These are phyloP conservation scores for Trametes pubescens DNA, from an alignment of 1,284 basidiomycete genomes.

Conservation along the genomic window DNA sequence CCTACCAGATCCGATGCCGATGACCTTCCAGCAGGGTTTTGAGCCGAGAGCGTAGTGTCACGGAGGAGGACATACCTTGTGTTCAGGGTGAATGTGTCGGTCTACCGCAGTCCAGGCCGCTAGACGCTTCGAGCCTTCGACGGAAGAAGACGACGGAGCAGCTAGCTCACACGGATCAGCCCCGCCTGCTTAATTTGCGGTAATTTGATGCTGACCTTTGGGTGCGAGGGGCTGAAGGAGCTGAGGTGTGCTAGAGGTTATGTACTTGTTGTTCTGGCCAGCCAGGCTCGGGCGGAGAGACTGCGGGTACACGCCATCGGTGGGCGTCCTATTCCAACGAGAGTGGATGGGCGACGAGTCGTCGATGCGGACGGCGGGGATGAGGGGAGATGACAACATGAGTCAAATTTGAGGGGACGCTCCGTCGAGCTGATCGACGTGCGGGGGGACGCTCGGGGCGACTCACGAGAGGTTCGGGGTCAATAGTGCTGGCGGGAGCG, in stretches of 20 bases:
- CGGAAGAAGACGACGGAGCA: conserved; percentile 45
- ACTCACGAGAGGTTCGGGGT: conserved; percentile 42
- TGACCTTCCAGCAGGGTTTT: conserved; percentile 60
- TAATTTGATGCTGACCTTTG: conserved; percentile 27
- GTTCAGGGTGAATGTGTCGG: conserved; percentile 82
- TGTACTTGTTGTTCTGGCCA: conserved; percentile 29
- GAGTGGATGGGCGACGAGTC: conserved; percentile 11
- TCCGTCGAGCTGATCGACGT: conserved; percentile 9
- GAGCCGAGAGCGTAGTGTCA: conserved; percentile 1
- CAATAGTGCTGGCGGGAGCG: conserved; percentile 40
- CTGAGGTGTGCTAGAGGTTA: conserved; percentile 22
- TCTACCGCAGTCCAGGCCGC: conserved; percentile 97
- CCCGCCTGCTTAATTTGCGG: neutral
- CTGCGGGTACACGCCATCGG: conserved; percentile 35
- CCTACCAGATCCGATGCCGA: conserved; percentile 89
- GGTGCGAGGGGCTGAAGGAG: conserved; percentile 18
- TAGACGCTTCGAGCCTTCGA: conserved; percentile 87
- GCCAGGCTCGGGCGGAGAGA: conserved; percentile 34
- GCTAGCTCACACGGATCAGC: conserved; percentile 20
- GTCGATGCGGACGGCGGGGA: conserved; percentile 18
- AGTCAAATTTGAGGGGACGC: conserved; percentile 17
- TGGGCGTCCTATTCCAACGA: conserved; percentile 30
- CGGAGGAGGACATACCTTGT: conserved; percentile 67
- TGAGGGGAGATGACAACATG: conserved; percentile 25
- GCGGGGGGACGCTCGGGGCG: neutral